Evolutionary conservation across 2,329 filamentous ascomycete genomes (phyloP).

Genomic region (Lomentospora prolificans): DNA sequence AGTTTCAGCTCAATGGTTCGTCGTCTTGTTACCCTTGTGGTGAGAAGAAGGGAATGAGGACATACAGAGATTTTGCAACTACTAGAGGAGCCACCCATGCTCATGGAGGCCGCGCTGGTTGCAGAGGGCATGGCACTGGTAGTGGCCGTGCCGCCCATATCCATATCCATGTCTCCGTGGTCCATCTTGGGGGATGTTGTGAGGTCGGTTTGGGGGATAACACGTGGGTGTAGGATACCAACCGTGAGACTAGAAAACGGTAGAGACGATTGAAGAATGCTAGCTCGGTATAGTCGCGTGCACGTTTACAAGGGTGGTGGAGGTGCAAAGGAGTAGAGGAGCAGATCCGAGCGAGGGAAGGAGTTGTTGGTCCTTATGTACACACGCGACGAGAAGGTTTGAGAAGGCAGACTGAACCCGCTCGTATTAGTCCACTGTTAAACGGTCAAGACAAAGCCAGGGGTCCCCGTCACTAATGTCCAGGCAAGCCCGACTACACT

Average conservation of each 20-base stretch:
- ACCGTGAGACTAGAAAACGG: no score
- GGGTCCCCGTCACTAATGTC: not conserved
- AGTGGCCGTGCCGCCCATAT: constrained; percentile 10
- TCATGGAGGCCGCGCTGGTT: constrained; percentile 10
- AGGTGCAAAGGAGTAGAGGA: not conserved
- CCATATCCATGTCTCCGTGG: constrained; percentile 7
- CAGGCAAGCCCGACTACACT: not conserved
- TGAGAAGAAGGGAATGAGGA: not conserved
- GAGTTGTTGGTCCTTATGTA: not conserved
- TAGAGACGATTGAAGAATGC: no score
- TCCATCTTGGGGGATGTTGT: constrained; percentile 4
- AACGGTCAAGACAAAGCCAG: not conserved
- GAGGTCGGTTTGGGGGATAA: constrained; percentile 17
- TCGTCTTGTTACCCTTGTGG: not conserved
- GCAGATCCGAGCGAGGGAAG: not conserved
- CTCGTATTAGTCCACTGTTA: not conserved
- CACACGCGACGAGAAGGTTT: not conserved
- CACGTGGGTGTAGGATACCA: no score
- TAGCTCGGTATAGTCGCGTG: no score
- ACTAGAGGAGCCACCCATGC: constrained; percentile 11
- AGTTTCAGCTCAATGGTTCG: no score
- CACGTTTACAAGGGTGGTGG: not conserved
- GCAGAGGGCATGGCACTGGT: constrained; percentile 12
- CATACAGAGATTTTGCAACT: constrained; percentile 33
- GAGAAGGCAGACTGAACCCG: not conserved